These are phyloP conservation scores for Apophysomyces elegans DNA, from an alignment of 371 early-diverging fungal genomes.

Conservation along the genomic window DNA sequence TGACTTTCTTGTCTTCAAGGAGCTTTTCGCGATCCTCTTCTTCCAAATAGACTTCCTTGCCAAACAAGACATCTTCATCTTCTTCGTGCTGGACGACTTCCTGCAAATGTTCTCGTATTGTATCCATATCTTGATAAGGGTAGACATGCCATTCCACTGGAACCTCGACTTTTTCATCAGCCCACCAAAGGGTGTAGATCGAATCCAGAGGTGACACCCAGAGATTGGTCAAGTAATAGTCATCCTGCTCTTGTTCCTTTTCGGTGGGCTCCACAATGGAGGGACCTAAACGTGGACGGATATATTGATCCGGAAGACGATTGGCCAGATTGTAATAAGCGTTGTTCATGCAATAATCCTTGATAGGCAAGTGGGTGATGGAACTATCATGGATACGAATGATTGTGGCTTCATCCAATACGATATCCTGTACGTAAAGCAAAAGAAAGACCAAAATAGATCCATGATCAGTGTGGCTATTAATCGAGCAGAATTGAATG, in stretches of 20 bases:
- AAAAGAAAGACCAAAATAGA: neutral
- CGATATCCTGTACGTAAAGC: neutral
- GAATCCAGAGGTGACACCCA: neutral
- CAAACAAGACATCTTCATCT: neutral
- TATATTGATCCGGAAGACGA: neutral
- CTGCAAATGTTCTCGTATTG: neutral
- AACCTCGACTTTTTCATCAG: neutral
- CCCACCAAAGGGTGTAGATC: neutral
- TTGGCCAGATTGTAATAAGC: conserved; percentile 8
- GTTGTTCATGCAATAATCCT: neutral
- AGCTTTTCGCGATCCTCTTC: neutral
- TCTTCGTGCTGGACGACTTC: neutral
- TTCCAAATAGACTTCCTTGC: neutral
- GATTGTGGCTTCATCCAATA: neutral
- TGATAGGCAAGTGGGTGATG: neutral
- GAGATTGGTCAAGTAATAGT: neutral
- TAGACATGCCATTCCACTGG: conserved; percentile 5
- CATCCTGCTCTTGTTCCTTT: neutral
- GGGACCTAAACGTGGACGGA: neutral
- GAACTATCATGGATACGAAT: neutral
- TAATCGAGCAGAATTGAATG: neutral
- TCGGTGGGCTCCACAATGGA: neutral
- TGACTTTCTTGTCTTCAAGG: neutral
- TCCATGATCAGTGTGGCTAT: too few relatives aligned
- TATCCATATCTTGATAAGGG: neutral